phyloP scores from a whole-genome alignment of 2,329 filamentous ascomycete species.

The Penicillium sp. region DNA sequence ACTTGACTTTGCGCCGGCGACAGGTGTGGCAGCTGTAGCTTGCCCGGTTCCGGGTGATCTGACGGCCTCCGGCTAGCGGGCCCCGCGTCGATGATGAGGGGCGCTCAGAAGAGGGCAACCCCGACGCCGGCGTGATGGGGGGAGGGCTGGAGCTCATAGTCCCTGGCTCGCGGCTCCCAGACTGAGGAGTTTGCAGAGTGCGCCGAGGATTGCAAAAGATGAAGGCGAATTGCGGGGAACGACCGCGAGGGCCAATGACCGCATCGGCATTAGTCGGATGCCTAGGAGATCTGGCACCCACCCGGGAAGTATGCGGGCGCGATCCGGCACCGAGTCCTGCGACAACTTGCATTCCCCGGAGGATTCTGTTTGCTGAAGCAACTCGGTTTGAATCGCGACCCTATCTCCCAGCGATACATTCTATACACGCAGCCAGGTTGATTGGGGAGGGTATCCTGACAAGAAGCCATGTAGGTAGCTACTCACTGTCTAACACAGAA shows the following conservation, averaged over 20 bases:
- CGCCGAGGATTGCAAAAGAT: slow-evolving; percentile 6
- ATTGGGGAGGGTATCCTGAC: too few species aligned
- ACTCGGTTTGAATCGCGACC: too few species aligned
- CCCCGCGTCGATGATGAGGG: slow-evolving; percentile 13
- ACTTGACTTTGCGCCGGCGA: slow-evolving; percentile 49
- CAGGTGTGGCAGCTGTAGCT: slow-evolving; percentile 50
- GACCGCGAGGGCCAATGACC: slow-evolving; percentile 10
- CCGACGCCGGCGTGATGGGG: slow-evolving; percentile 6
- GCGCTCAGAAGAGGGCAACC: slow-evolving; percentile 5
- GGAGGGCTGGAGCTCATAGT: slow-evolving; percentile 18
- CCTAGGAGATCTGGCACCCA: neutral
- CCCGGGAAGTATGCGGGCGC: too few species aligned
- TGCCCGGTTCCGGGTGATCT: slow-evolving; percentile 48
- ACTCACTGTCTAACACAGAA: too few species aligned
- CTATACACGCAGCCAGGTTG: too few species aligned
- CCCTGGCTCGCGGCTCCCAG: neutral
- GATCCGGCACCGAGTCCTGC: too few species aligned
- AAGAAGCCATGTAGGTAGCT: too few species aligned
- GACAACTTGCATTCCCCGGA: too few species aligned
- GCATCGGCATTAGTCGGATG: slow-evolving; percentile 2
- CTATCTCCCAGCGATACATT: too few species aligned
- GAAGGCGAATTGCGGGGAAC: slow-evolving; percentile 16
- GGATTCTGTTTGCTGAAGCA: too few species aligned
- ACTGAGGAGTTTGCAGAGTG: slow-evolving; percentile 1
- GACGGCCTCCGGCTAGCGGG: slow-evolving; percentile 33